Base-by-base conservation (phyloP, 345 rosid species). In the Excoecaria cochinchinensis region DNA sequence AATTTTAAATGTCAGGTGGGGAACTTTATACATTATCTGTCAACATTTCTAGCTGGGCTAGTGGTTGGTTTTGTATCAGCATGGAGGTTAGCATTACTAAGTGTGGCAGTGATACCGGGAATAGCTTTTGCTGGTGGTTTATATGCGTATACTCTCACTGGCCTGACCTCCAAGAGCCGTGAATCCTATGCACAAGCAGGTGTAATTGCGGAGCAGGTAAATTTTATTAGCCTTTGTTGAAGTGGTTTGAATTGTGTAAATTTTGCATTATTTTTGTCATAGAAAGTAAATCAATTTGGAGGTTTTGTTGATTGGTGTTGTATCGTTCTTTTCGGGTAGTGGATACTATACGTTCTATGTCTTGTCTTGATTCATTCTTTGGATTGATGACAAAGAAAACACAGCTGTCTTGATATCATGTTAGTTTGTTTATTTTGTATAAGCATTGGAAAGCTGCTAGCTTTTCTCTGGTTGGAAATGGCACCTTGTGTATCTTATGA, bases 21-120 rank as follows among this genome's bases (percentile, higher is more conserved):
- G 14, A 96, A 96, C 73, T 96, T 96, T 72, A 93, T 96, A 57
- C 99, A 96, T 82, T 96, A 93, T 78, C 55, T 96, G 76, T 96
- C 99, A 25, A 96, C 99, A 22, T 96, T 96, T 81, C 84, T 96
- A 82, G 99, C 99, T 52, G 99, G 99, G 76, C 80, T 96, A 69
- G 99, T 96, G 71, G 99, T 96, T 76, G 99, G 99, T 60, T 96
- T 96, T 83, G 98, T 96, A 61, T 90, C 99, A 55, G 99, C 99
- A 84, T 96, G 99, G 99, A 89, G 84, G 88, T 81, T 96, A 74
- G 97, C 99, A 62, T 75, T 96, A 83, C 83, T 96, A 40, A 91
- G 99, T 83, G 89, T 96, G 68, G 99, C 99, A 36, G 93, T 96
- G 65, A 96, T 96, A 67, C 99, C 99, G 7, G 99, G 99, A 62